Base-by-base conservation (phyloP, 148 eudicot species). In the Nyssa sinensis region DNA sequence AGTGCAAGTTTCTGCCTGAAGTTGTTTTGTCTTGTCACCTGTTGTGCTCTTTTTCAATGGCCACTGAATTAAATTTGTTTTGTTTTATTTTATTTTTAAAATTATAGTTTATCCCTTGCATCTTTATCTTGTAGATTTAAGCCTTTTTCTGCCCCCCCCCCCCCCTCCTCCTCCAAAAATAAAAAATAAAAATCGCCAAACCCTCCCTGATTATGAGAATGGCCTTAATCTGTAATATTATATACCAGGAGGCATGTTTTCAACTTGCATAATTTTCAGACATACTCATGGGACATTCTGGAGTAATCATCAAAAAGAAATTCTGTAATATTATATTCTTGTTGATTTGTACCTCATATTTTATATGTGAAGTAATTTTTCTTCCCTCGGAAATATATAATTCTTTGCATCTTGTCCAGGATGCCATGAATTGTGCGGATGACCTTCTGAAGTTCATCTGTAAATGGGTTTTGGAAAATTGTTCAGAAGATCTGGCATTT, bases 351-450 rank as follows among this genome's bases (percentile, higher is more conserved):
- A 3, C 39, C 39, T 35, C 39, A 35, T 12, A 33, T 74, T 39
- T 11, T 24, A 66, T 41, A 66, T 74, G 49, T 35, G 21, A 37
- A 66, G 8, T 34, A 14, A 12, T 3, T 11, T 60, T 23, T 33
- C 61, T 13, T 21, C 5, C 14, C 28, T 28, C 31, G 3, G 3
- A 28, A 16, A 3, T 47, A 13, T 33, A 21, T 30, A 17, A 28
- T 57, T 8, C n/a, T 1, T 59, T 23, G 32, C 7, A 2, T 16
- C 12, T 19, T 74, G 67, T 82, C 35, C 82, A 96, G 99, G 99
- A 91, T 82, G 90, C 93, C 57, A 89, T 96, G 88, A 74, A 55
- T 31, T 96, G 99, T 76, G 93, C 97, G 9, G 80, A 73, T 62
- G 98, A 89, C 72, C 77, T 86, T 69, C 35, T 93, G 84, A 93